A percentile compares a stretch with the other conserved stretches of the same genome.
Evolutionary conservation across 1,284 basidiomycete genomes (phyloP).

Genomic region (Melampsora larici-populina): DNA sequence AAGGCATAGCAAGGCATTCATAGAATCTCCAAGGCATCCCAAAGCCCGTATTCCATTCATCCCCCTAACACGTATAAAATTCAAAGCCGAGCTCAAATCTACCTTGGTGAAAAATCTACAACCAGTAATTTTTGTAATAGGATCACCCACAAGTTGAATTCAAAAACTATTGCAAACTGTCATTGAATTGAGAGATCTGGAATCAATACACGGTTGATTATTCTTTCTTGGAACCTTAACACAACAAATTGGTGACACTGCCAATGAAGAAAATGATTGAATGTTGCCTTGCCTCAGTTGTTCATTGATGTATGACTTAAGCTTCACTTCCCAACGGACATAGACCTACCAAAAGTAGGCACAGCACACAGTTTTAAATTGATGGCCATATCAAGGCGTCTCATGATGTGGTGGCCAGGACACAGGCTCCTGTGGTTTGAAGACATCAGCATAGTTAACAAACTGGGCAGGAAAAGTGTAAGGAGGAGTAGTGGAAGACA

Average conservation of each 20-base stretch:
- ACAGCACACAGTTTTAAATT: neutral
- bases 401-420: neutral
- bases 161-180: neutral
- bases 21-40: constrained; percentile 10
- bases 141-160: neutral
- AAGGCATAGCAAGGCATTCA: constrained; percentile 33
- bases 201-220: constrained; percentile 5
- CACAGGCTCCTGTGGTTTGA: neutral
- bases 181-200: neutral
- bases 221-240: too few relatives aligned
- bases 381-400: neutral
- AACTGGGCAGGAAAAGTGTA: neutral
- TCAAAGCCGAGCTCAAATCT: constrained; percentile 10
- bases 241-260: too few relatives aligned
- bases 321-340: neutral
- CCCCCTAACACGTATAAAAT: neutral
- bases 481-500: neutral
- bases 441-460: neutral
- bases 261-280: neutral
- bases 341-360: neutral
- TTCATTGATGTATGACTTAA: neutral
- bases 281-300: neutral
- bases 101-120: constrained; percentile 5
- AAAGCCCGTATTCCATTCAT: constrained; percentile 33
- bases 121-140: neutral